These are phyloP conservation scores for Lobosporangium transversale DNA, from an alignment of 192 early-diverging fungal genomes.

Conservation along the genomic window DNA sequence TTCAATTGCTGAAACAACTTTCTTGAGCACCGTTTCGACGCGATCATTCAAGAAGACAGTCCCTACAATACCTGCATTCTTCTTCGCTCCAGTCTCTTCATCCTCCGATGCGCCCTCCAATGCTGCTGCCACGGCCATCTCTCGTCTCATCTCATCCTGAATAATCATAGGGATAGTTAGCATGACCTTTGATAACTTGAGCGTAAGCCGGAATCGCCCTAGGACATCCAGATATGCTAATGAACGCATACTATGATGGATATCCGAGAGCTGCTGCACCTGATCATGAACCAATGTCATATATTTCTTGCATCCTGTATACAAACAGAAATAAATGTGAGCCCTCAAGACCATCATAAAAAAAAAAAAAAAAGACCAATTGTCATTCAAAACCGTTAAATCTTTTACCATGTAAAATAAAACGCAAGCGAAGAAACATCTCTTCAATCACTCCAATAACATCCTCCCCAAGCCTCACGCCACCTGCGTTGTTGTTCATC, in stretches of 20 bases:
- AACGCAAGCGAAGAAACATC: constrained; percentile 49
- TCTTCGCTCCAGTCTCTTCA: constrained; percentile 33
- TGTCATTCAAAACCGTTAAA: no score
- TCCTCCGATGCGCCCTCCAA: constrained; percentile 31
- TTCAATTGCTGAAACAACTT: constrained; percentile 50
- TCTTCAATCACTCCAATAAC: constrained; percentile 51
- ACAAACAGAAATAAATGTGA: no score
- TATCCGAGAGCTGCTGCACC: constrained; percentile 62
- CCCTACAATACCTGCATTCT: constrained; percentile 46
- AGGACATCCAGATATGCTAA: constrained; percentile 66
- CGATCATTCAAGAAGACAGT: constrained; percentile 50
- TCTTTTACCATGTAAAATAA: constrained; percentile 46
- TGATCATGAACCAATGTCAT: constrained; percentile 67
- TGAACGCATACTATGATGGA: constrained; percentile 64
- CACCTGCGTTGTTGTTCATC: constrained; percentile 50
- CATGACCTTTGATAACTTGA: constrained; percentile 62
- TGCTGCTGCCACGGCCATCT: constrained; percentile 46
- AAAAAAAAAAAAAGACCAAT: no score
- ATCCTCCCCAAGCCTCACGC: constrained; percentile 45
- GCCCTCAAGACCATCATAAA: no score
- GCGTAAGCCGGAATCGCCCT: constrained; percentile 62
- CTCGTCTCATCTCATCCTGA: constrained; percentile 57
- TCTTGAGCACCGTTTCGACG: constrained; percentile 51
- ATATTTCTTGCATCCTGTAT: constrained; percentile 66
- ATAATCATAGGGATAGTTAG: constrained; percentile 66